These are phyloP conservation scores for Puya raimondii DNA, from an alignment of 176 grass and related monocot species.

Conservation along the genomic window DNA sequence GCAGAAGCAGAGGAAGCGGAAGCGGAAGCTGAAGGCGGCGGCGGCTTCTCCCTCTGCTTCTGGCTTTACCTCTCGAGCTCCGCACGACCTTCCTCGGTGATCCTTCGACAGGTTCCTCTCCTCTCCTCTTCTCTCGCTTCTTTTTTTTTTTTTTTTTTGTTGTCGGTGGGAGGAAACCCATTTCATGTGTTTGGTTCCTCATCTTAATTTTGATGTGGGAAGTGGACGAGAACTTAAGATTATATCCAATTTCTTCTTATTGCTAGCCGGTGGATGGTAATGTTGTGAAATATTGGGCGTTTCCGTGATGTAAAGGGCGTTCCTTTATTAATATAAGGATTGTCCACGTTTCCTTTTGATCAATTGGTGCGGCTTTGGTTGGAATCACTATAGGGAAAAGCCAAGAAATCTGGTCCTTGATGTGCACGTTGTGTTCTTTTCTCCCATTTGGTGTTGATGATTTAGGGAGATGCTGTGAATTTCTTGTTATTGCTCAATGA, in stretches of 20 bases:
- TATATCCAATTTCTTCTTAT: neutral
- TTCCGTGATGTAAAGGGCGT: neutral
- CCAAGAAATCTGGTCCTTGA: no score
- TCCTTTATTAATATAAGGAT: neutral
- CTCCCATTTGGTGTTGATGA: no score
- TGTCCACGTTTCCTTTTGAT: neutral
- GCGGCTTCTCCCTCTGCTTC: constrained; percentile 55
- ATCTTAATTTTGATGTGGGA: constrained; percentile 5
- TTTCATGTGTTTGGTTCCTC: neutral
- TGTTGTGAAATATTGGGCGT: neutral
- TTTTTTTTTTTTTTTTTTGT: neutral
- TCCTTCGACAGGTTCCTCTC: constrained; percentile 64
- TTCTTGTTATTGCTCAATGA: no score
- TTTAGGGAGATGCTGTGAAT: no score
- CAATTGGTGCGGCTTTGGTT: neutral
- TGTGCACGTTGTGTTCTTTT: no score
- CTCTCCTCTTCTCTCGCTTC: neutral
- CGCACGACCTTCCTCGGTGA: constrained; percentile 50
- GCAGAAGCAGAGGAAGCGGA: constrained; percentile 8
- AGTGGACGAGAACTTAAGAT: neutral
- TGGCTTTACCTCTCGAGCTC: constrained; percentile 80
- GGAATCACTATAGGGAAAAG: neutral
- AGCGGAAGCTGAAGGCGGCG: no score
- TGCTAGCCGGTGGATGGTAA: neutral
- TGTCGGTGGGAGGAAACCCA: neutral